Base-by-base conservation (phyloP, 2,329 filamentous ascomycete genomes). In the Tothia fuscella region DNA sequence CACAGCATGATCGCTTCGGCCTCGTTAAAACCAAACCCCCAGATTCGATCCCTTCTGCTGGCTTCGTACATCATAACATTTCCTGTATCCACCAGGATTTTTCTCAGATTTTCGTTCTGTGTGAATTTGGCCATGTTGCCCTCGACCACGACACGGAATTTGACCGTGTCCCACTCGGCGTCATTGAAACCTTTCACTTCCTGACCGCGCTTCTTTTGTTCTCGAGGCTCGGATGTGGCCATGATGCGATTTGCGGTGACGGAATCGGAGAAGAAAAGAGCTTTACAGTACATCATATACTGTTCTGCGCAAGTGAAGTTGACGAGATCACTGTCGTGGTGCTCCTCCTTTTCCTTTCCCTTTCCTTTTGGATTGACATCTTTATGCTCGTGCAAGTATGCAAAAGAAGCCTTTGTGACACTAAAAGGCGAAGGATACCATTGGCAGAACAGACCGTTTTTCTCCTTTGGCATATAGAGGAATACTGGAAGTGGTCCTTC, bases 361-460 rank as follows among this genome's bases (percentile, higher is more conserved):
- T 13, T 35, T 6, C n/a, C n/a, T 21, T 9, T 9, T 9, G n/a
- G 12, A 7, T 20, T 20, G 12, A 6, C 17, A 5, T 9, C n/a
- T n/a, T 6, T 20, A 9, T 20, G n/a, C 9, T 21, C 17, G 17
- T 35, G 17, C 5, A 35, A 17, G 16, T n/a, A 21, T 17, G 20
- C 13, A 7, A 45, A 38, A n/a, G 32, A n/a, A 24, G 38, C n/a
- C 29, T 22, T 31, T 4, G 61, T 59, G 40, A 64, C 61, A 28
- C 43, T 57, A 49, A 74, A 74, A 12, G 61, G 58, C 16, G 58
- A 64, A 22, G 55, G 49, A 48, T 69, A 68, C 71, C 71, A 75
- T 53, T 77, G 71, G 1, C 66, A 73, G 41, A 76, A 63, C 52
- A 62, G 68, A 26, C 68, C 70, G 10, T 62, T 57, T 6, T 56